Evolutionary conservation across 768 basidiomycete species (phyloP), one percentile per base, ranked within the genome.

Genomic region (Holtermanniella nyarrowii): DNA sequence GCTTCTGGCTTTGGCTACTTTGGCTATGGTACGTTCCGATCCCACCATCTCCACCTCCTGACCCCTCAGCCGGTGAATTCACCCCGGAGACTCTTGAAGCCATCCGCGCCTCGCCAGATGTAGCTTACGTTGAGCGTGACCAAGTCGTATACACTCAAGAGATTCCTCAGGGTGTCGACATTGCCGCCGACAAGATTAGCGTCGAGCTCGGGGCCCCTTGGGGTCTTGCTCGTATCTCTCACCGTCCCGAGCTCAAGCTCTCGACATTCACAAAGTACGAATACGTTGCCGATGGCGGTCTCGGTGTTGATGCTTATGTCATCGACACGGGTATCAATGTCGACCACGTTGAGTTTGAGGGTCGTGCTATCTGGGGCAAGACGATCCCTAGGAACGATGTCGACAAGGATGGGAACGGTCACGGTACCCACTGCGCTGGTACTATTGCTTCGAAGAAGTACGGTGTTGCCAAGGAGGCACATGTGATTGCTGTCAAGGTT

Each of bases 191-290:
- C 26, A 52, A 45, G 42, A 58, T 62, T 26, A 26, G 55, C 16
- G 52, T 62, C 42, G 66, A 66, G 49, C 56, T 49, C 23, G 55
- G 54, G 13, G 54, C 53, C 48, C 58, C 61, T 10, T 67, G 95
- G 95, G 95, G 95, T 67, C 82, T 99, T 42, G 90, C 95, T 42
- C 85, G 95, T 39, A 80, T 97, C 65, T 90, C 88, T 57, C 95
- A 99, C 75, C 81, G 91, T 42, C 54, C 75, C 12, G 81, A 73
- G 63, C 81, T 99, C 21, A 74, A 76, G 7, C 82, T 97, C 55
- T 72, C 79, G 27, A 96, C 88, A 12, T 96, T 95, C 77, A 81
- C 76, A 51, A 81, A 79, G 69, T 99, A 96, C 72, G 74, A 79
- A 48, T 86, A 84, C 66, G 77, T 86, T 48, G 5, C 65, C 0